Evolutionary conservation across 768 basidiomycete species (phyloP).

Genomic region (Pisolithus marmoratus): DNA sequence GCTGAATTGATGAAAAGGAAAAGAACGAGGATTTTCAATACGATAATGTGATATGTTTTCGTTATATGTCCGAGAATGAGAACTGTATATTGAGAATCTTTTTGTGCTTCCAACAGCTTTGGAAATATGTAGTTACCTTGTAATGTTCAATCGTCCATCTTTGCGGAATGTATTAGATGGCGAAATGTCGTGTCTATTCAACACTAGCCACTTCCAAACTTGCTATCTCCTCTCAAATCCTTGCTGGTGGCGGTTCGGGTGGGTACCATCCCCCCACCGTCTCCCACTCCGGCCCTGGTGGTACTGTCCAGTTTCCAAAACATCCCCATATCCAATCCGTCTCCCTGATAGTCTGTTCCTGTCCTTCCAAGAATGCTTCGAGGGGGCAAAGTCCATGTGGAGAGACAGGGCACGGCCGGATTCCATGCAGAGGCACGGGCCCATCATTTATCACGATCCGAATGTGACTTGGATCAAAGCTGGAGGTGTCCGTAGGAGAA

Average conservation of each 20-base stretch:
- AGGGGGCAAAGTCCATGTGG: slow-evolving; percentile 66
- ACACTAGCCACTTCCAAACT: too few species aligned
- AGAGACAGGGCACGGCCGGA: slow-evolving; percentile 65
- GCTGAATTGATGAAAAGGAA: too few species aligned
- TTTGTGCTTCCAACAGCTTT: too few species aligned
- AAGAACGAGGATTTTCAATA: too few species aligned
- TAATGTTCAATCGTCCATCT: too few species aligned
- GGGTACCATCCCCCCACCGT: slow-evolving; percentile 36
- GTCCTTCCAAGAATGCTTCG: slow-evolving; percentile 61
- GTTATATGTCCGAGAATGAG: too few species aligned
- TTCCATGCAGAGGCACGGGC: slow-evolving; percentile 71
- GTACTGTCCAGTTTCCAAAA: slow-evolving; percentile 68
- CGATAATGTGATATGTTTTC: too few species aligned
- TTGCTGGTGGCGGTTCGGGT: background rate
- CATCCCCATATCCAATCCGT: slow-evolving; percentile 78
- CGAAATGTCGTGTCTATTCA: too few species aligned
- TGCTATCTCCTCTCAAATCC: too few species aligned
- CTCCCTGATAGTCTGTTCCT: slow-evolving; percentile 56
- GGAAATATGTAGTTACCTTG: too few species aligned
- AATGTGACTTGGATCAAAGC: slow-evolving; percentile 48
- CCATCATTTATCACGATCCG: slow-evolving; percentile 87
- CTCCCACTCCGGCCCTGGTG: slow-evolving; percentile 61
- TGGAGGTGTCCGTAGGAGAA: slow-evolving; percentile 19
- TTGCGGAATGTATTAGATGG: too few species aligned
- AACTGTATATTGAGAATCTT: too few species aligned